A percentile compares a stretch with the other conserved stretches of the same genome.
These are phyloP conservation scores for Scedosporium dehoogii DNA, from an alignment of 2,329 filamentous ascomycete genomes.

Conservation along the genomic window DNA sequence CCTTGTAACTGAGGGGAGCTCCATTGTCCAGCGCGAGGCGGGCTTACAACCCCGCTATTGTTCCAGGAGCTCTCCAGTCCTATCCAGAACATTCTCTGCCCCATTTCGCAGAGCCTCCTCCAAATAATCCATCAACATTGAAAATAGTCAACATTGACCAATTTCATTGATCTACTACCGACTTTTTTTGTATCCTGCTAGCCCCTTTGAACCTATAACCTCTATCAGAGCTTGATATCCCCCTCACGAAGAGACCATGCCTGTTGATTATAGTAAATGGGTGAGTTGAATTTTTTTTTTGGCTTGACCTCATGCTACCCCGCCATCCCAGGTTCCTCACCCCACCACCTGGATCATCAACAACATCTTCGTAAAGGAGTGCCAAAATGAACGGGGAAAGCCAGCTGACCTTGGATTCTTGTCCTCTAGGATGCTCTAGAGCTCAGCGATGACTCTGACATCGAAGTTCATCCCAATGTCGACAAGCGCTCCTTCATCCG, in stretches of 20 bases:
- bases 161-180: too few relatives aligned
- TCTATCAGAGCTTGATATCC: neutral
- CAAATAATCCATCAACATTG: too few relatives aligned
- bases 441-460: slow-evolving; percentile 94
- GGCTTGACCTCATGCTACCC: neutral
- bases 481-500: slow-evolving; percentile 98
- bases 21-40: neutral
- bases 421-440: slow-evolving; percentile 69
- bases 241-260: slow-evolving; percentile 24
- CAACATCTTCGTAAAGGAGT: neutral
- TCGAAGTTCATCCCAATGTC: slow-evolving; percentile 97
- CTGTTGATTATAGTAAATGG: slow-evolving; percentile 60
- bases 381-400: neutral
- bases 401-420: slow-evolving; percentile 9
- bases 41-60: neutral
- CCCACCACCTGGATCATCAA: neutral
- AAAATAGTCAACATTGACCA: too few relatives aligned
- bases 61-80: neutral
- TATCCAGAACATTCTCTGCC: neutral
- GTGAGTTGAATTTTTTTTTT: slow-evolving; percentile 25
- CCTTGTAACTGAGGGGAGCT: too few relatives aligned
- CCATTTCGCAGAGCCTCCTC: neutral
- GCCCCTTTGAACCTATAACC: neutral
- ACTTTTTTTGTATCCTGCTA: neutral
- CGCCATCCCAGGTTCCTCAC: neutral